These are phyloP conservation scores for Gastrolobium villosum DNA, from an alignment of 306 rosid species.

Conservation along the genomic window DNA sequence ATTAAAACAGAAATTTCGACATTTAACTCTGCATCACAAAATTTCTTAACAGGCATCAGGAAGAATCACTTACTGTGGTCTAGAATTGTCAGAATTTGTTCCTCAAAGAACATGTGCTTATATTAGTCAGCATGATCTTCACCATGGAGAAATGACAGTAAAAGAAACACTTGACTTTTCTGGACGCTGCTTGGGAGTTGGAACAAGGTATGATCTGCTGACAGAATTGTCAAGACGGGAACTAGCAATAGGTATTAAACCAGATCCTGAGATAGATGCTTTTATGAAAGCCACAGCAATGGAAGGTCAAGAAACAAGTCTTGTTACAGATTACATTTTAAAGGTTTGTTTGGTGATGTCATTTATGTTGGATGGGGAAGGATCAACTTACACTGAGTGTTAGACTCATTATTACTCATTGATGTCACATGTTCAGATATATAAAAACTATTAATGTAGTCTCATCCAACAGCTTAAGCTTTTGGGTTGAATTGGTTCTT, in stretches of 20 bases:
- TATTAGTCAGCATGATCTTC: slow-evolving; percentile 89
- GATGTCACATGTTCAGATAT: too few relatives aligned
- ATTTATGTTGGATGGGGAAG: neutral
- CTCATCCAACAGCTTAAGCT: too few relatives aligned
- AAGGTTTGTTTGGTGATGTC: slow-evolving; percentile 72
- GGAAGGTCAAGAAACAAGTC: slow-evolving; percentile 67
- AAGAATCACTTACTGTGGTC: slow-evolving; percentile 77
- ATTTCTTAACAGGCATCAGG: slow-evolving; percentile 64
- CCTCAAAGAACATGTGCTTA: slow-evolving; percentile 91
- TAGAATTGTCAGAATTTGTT: slow-evolving; percentile 77
- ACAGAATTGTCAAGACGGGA: slow-evolving; percentile 71
- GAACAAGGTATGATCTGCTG: slow-evolving; percentile 70
- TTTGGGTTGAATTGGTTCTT: too few relatives aligned
- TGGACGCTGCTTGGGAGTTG: slow-evolving; percentile 78
- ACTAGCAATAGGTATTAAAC: slow-evolving; percentile 62
- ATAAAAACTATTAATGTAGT: too few relatives aligned
- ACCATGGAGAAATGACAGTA: slow-evolving; percentile 80
- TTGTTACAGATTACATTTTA: slow-evolving; percentile 72
- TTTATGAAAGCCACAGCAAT: slow-evolving; percentile 82
- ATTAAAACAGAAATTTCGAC: neutral
- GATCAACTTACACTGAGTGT: too few relatives aligned
- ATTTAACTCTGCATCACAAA: slow-evolving; percentile 20
- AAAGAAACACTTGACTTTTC: slow-evolving; percentile 77
- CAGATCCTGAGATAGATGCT: slow-evolving; percentile 76
- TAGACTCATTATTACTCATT: too few relatives aligned